phyloP scores from a whole-genome alignment of 73 alveolate species.

The Tetrahymena malaccensis region DNA sequence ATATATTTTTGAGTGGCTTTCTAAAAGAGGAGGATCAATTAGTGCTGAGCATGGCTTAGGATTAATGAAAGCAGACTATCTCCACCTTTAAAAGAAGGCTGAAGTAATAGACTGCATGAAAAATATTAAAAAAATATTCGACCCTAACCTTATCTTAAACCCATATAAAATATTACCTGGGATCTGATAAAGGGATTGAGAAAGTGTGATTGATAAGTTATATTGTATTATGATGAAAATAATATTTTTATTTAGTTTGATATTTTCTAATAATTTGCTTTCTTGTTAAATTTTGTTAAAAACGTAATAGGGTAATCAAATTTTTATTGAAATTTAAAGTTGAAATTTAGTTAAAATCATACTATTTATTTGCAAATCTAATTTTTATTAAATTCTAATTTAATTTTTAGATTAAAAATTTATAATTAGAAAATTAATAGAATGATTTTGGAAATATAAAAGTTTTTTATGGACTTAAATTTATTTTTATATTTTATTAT shows the following conservation, averaged over 20 bases:
- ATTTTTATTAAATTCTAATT: too few species aligned
- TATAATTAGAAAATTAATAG: not conserved
- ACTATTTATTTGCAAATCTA: not conserved
- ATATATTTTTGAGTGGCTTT: not conserved
- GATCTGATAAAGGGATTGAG: not conserved
- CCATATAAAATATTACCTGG: not conserved
- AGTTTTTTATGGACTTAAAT: too few species aligned
- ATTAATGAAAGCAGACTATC: not conserved
- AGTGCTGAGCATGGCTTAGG: conserved; percentile 49
- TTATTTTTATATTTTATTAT: too few species aligned
- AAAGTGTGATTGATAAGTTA: too few species aligned
- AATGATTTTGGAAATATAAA: not conserved
- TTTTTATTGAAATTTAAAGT: too few species aligned
- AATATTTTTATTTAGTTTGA: too few species aligned
- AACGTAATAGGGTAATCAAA: too few species aligned
- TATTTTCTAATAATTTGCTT: not conserved
- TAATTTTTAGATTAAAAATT: too few species aligned
- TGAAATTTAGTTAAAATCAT: not conserved
- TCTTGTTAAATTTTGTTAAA: too few species aligned
- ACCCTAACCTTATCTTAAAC: conserved; percentile 28
- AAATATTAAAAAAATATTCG: not conserved
- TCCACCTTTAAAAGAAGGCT: not conserved
- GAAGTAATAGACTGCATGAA: not conserved
- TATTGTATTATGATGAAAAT: too few species aligned
- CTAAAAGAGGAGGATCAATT: conserved; percentile 10